These are phyloP conservation scores for Penicillium turbatum DNA, from an alignment of 495 filamentous ascomycete species.

Conservation along the genomic window DNA sequence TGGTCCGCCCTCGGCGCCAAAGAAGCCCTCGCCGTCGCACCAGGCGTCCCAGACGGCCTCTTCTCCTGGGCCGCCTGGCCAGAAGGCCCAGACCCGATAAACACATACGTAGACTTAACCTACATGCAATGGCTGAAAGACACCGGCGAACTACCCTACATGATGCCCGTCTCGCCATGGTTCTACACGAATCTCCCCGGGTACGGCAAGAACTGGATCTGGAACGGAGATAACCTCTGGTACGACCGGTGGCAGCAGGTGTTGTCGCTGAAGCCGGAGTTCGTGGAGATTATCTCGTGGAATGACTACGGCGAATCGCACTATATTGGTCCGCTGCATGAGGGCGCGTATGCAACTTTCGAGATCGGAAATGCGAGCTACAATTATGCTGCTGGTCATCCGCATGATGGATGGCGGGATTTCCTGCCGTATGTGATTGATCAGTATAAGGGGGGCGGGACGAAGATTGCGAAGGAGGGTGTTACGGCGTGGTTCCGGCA, in stretches of 20 bases:
- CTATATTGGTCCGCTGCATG: slow-evolving; percentile 60
- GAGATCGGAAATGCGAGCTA: slow-evolving; percentile 50
- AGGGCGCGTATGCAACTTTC: slow-evolving; percentile 22
- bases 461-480: slow-evolving; percentile 22
- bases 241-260: slow-evolving; percentile 69
- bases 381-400: slow-evolving; percentile 45
- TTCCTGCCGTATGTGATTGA: slow-evolving; percentile 62
- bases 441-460: slow-evolving; percentile 52
- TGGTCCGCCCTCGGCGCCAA: slow-evolving; percentile 57
- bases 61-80: slow-evolving; percentile 78
- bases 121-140: slow-evolving; percentile 48
- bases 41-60: slow-evolving; percentile 52
- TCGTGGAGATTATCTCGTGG: slow-evolving; percentile 58
- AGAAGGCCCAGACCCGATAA: slow-evolving; percentile 50
- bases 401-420: slow-evolving; percentile 53
- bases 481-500: slow-evolving; percentile 54
- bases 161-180: slow-evolving; percentile 78
- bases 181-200: slow-evolving; percentile 69
- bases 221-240: slow-evolving; percentile 68
- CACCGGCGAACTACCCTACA: slow-evolving; percentile 55
- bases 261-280: slow-evolving; percentile 57
- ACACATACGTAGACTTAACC: slow-evolving; percentile 46
- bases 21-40: slow-evolving; percentile 41
- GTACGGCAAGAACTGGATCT: slow-evolving; percentile 72
- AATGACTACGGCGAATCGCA: slow-evolving; percentile 76